Evolutionary conservation across 768 basidiomycete genomes (phyloP).

Genomic region (Leccinum arenicola): DNA sequence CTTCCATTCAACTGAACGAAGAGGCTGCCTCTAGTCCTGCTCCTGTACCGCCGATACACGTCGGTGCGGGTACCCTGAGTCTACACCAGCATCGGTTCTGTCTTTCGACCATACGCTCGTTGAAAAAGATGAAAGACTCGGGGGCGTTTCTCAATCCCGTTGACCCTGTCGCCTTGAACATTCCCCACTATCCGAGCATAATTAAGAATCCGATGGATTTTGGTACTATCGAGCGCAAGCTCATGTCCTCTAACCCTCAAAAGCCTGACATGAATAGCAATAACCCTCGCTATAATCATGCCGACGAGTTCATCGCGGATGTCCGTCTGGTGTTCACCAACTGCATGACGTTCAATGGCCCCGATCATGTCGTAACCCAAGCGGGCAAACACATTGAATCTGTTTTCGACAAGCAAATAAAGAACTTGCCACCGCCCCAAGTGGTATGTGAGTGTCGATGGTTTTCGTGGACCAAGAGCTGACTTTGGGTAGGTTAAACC

Average conservation of each 20-base stretch:
- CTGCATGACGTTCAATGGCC: slow-evolving; percentile 89
- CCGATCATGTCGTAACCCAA: slow-evolving; percentile 73
- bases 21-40: slow-evolving; percentile 18
- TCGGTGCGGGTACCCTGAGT: slow-evolving; percentile 46
- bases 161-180: slow-evolving; percentile 76
- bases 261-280: slow-evolving; percentile 69
- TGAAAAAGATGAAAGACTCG: slow-evolving; percentile 88
- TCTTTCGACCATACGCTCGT: slow-evolving; percentile 66
- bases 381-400: slow-evolving; percentile 83
- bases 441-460: slow-evolving; percentile 55
- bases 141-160: slow-evolving; percentile 83
- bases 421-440: slow-evolving; percentile 72
- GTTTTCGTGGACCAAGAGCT: slow-evolving; percentile 16
- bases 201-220: slow-evolving; percentile 95
- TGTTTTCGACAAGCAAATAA: slow-evolving; percentile 84
- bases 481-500: slow-evolving; percentile 38
- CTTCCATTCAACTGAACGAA: slow-evolving; percentile 32
- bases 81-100: slow-evolving; percentile 77
- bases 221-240: slow-evolving; percentile 86
- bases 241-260: slow-evolving; percentile 70
- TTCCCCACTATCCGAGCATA: slow-evolving; percentile 86
- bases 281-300: slow-evolving; percentile 74
- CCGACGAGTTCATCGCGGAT: slow-evolving; percentile 82
- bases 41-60: slow-evolving; percentile 2
- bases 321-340: slow-evolving; percentile 88